These are phyloP conservation scores for Lepidium aucheri DNA, from an alignment of 345 rosid species.

Conservation along the genomic window DNA sequence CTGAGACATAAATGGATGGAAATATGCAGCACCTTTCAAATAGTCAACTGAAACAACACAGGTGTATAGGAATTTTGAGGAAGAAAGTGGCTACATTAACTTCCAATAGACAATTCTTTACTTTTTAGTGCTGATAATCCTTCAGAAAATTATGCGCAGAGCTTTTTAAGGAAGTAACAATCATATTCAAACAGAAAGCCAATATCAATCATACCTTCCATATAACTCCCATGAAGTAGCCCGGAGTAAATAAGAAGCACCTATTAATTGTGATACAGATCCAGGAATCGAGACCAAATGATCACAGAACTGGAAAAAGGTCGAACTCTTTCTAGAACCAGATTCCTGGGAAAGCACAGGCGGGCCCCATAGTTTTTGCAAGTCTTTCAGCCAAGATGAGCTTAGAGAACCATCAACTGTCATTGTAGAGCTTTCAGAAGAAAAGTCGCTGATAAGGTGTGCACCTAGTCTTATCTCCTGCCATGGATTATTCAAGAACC, in stretches of 20 bases:
- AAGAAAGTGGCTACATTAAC: not conserved
- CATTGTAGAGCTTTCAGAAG: conserved; percentile 56
- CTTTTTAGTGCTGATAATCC: not conserved
- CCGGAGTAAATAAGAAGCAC: conserved; percentile 85
- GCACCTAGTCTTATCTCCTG: conserved; percentile 84
- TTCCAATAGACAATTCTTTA: not conserved
- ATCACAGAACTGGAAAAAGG: conserved; percentile 46
- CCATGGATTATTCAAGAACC: conserved; percentile 15
- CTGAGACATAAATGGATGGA: not conserved
- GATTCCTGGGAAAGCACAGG: conserved; percentile 45
- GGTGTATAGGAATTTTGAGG: not conserved
- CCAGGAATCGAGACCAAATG: conserved; percentile 76
- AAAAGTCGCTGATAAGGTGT: conserved; percentile 62
- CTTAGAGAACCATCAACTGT: conserved; percentile 66
- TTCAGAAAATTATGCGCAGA: not conserved
- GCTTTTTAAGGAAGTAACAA: not conserved
- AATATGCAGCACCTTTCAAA: not conserved
- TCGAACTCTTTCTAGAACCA: conserved; percentile 42
- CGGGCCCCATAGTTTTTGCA: conserved; percentile 53
- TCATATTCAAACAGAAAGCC: not conserved
- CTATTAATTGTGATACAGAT: conserved; percentile 75
- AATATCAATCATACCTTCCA: conserved; percentile 65
- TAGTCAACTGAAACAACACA: not conserved
- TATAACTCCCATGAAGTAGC: conserved; percentile 94
- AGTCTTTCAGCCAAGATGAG: conserved; percentile 74